Conservation (phyloP, 208 protist species). For the Tetramitus jugosus region DNA sequence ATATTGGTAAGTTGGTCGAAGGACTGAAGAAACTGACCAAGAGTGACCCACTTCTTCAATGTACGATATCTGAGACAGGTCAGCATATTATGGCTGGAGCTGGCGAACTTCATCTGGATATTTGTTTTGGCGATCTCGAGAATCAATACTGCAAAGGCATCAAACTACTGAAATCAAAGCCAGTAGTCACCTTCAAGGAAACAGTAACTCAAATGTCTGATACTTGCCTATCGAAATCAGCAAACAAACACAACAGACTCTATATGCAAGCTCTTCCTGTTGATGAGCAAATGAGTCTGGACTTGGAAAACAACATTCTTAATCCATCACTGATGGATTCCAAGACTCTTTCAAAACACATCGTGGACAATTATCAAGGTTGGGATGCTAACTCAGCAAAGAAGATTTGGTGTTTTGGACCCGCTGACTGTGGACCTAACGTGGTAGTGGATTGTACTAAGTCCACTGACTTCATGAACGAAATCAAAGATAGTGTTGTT, state of each 20-base stretch:
- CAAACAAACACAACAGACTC: conserved; percentile 57
- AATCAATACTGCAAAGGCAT: conserved; percentile 37
- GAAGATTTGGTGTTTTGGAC: conserved; percentile 41
- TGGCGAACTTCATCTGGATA: conserved; percentile 56
- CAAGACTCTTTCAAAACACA: conserved; percentile 39
- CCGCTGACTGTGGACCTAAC: conserved; percentile 38
- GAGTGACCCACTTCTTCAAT: conserved; percentile 51
- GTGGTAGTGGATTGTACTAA: conserved; percentile 48
- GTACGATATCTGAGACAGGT: conserved; percentile 27
- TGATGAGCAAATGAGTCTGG: conserved; percentile 32
- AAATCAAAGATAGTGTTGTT: conserved; percentile 45
- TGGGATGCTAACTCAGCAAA: conserved; percentile 49
- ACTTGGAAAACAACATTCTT: conserved; percentile 39
- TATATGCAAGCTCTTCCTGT: conserved; percentile 40
- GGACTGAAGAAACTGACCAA: conserved; percentile 58
- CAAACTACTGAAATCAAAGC: conserved; percentile 38
- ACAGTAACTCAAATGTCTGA: conserved; percentile 36
- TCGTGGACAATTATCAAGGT: conserved; percentile 54
- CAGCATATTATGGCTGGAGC: conserved; percentile 53
- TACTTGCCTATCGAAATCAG: conserved; percentile 41
- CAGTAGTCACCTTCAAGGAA: conserved; percentile 50
- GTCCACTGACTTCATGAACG: conserved; percentile 43
- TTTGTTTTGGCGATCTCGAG: conserved; percentile 46
- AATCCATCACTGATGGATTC: conserved; percentile 38
- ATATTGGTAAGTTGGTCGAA: conserved; percentile 67